These are phyloP conservation scores for Alternaria sp. DNA, from an alignment of 2,329 filamentous ascomycete genomes.

Conservation along the genomic window DNA sequence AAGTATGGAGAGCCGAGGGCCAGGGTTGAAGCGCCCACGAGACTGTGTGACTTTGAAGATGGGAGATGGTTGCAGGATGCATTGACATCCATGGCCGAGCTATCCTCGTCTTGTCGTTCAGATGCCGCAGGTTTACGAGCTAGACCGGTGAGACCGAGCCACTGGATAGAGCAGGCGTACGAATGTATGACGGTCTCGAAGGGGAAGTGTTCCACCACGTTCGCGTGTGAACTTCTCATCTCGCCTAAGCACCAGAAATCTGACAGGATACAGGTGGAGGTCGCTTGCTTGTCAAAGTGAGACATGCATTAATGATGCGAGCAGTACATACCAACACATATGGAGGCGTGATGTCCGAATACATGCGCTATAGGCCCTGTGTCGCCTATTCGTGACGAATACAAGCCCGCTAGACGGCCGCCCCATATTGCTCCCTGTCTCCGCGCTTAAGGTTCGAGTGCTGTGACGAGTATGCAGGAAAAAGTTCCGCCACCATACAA, in stretches of 20 bases:
- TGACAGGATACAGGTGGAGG: conserved; percentile 12
- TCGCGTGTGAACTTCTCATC: conserved; percentile 16
- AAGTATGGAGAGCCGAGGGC: conserved; percentile 13
- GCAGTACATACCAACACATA: conserved; percentile 8
- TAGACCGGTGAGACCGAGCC: conserved; percentile 13
- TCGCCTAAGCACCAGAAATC: conserved; percentile 11
- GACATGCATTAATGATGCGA: conserved; percentile 13
- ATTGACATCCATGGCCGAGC: conserved; percentile 1
- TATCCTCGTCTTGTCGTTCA: conserved; percentile 11
- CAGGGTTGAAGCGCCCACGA: conserved; percentile 6
- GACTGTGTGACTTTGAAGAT: conserved; percentile 15
- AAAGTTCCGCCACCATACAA: conserved; percentile 17
- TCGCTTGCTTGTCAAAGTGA: conserved; percentile 9
- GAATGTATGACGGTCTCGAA: conserved; percentile 26
- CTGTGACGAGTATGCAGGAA: conserved; percentile 15
- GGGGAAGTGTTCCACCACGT: conserved; percentile 14
- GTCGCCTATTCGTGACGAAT: background rate
- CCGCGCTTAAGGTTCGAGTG: conserved; percentile 7
- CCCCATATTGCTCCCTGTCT: conserved; percentile 1
- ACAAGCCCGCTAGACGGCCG: background rate
- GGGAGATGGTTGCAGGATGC: conserved; percentile 16
- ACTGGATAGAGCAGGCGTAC: conserved; percentile 13
- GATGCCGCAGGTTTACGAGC: conserved; percentile 24
- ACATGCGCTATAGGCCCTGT: background rate
- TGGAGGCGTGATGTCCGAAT: background rate